Evolutionary conservation across 2,329 filamentous ascomycete genomes (phyloP), one percentile per base, ranked within the genome.

Genomic region (Colletotrichum abscissum): DNA sequence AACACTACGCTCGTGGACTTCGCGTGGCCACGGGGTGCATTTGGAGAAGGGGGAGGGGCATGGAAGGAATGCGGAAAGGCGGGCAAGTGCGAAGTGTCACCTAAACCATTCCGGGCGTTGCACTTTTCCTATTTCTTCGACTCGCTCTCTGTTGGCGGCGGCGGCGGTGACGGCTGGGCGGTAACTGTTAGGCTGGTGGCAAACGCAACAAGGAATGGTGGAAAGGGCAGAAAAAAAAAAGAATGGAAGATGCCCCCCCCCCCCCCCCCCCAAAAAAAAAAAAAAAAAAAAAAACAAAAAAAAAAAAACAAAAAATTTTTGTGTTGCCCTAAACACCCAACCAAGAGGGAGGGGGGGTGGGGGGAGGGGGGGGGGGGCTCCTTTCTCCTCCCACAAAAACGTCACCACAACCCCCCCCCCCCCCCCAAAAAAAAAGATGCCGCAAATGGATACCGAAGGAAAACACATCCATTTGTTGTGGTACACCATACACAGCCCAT

Each of bases 1-100:
- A 42, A 42, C 38, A 49, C 42, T 49, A n/a, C 19, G 42, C 42
- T 24, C 22, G 58, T 28, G 33, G 35, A 42, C 33, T n/a, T 38
- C 42, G 63, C 33, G 68, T 67, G 63, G 42, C 63, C 24, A 46
- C 33, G 59, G 28, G 38, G 26, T 52, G 38, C 54, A 28, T 58
- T 54, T 58, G 60, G 60, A 54, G 46, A 58, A 33, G 26, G 54
- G 67, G 62, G 16, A 16, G 16, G 19, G 42, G 19, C 19, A 22
- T 7, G 8, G 42, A 22, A 49, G 19, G 42, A 49, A 49, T 49
- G 42, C 42, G 42, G 42, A 49, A 49, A 22, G 42, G 19, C 19
- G 42, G 42, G 19, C 42, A 11, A 19, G 9, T 3, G 33, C 12
- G 33, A 42, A 49, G 19, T 49, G 42, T 49, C 42, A 49, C 42